Evolutionary conservation across 352 stramenopile species (phyloP).

Genomic region (Phytopythium helicoides): DNA sequence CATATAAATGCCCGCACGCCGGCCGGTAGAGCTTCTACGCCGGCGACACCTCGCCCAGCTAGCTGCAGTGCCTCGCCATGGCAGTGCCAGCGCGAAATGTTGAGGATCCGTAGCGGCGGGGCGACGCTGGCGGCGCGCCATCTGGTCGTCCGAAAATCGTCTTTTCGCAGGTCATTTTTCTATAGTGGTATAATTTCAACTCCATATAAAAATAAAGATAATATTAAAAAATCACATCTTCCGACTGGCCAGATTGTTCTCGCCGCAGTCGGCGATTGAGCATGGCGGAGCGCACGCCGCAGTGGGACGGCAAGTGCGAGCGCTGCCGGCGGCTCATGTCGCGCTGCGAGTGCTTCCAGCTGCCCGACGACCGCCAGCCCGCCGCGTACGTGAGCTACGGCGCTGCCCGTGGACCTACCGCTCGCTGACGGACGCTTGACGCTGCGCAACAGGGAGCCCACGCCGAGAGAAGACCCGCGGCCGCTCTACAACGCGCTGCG

Average conservation of each 20-base stretch:
- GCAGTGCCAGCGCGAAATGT: no score
- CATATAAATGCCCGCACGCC: no score
- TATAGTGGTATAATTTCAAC: background rate
- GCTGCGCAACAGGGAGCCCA: no score
- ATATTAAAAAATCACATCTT: background rate
- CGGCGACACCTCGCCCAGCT: no score
- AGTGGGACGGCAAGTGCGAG: conserved; percentile 42
- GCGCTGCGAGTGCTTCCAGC: conserved; percentile 32
- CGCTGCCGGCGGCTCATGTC: conserved; percentile 44
- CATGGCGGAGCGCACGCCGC: conserved; percentile 8
- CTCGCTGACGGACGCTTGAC: no score
- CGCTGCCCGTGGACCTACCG: no score
- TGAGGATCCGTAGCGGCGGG: background rate
- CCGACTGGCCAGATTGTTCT: conserved; percentile 2
- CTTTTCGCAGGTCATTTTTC: background rate
- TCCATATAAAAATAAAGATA: background rate
- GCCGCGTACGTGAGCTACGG: conserved; percentile 20
- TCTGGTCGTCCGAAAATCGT: background rate
- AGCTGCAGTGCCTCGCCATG: no score
- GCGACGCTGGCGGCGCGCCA: conserved; percentile 1
- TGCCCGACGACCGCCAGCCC: conserved; percentile 13
- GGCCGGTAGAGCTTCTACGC: no score
- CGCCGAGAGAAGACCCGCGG: conserved; percentile 14
- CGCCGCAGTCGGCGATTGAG: background rate
- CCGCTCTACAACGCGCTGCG: conserved; percentile 38